Evolutionary conservation across 495 filamentous ascomycete species (phyloP), one percentile per base, ranked within the genome.

Genomic region (Physcia stellaris): DNA sequence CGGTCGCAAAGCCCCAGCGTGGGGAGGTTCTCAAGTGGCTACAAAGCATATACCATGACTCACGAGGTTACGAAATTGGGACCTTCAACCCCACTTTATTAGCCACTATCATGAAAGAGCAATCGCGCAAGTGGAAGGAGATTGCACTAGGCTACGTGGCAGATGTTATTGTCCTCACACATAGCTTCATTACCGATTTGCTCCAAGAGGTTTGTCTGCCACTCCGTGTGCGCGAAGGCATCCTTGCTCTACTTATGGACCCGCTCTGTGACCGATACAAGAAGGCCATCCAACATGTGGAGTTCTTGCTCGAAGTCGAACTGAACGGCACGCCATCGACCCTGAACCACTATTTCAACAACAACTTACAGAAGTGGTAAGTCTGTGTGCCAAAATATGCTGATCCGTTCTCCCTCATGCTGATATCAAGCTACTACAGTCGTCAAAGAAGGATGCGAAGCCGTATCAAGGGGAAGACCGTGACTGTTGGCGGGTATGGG

Each of bases 241-340:
- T 79, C 0, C 52, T 59, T 50, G 47, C 49, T 0, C 36, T 60
- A 1, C 43, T 78, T 2, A 49, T 63, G 2, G 63, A 72, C 4
- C 35, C 57, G 2, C 45, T 76, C 2, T 40, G 53, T 6, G 32
- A 46, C 0, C 56, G 49, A 11, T 76, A 75, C 40, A 42, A 37
- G 13, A 35, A 24, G 11, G 64, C 64, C 0, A 49, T 67, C 15
- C 40, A 55, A 0, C 56, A 71, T 16, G 60, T 57, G 6, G 33
- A 50, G 2, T 67, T 68, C 32, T 43, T 64, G 24, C 49, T 65
- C 13, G 12, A 44, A 11, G 51, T 56, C n/a, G 62, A 65, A 40
- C 45, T 51, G 17, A 51, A 41, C 2, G 60, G 58, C 0, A 55
- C 55, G 6, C 44, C 62, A 6, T 41, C 59, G 22, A 66, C 62